These are phyloP conservation scores for Lactarius pseudohatsudake DNA, from an alignment of 768 basidiomycete species.

Conservation along the genomic window DNA sequence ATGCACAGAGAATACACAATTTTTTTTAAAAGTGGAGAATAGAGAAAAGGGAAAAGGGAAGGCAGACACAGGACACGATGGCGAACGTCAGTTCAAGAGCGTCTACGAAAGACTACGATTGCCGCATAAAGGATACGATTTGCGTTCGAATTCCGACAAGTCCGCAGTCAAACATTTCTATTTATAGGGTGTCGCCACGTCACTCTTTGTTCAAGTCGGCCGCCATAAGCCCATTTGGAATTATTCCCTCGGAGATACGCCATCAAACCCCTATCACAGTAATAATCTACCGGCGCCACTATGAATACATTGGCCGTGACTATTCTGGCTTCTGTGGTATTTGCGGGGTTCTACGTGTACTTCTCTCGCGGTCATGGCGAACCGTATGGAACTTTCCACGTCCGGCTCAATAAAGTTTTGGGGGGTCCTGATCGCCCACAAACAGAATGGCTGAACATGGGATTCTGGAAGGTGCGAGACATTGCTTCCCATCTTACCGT, in stretches of 20 bases:
- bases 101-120: no score
- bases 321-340: slow-evolving; percentile 6
- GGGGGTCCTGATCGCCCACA: slow-evolving; percentile 38
- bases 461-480: slow-evolving; percentile 58
- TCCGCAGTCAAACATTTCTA: no score
- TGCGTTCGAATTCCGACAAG: no score
- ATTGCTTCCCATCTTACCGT: neutral
- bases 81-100: no score
- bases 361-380: slow-evolving; percentile 34
- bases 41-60: no score
- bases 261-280: neutral
- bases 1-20: no score
- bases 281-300: neutral
- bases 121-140: no score
- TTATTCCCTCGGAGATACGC: neutral
- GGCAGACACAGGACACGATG: no score
- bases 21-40: no score
- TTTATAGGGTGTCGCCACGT: neutral
- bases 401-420: slow-evolving; percentile 48
- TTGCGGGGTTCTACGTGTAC: slow-evolving; percentile 1
- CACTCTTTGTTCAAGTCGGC: neutral
- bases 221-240: neutral
- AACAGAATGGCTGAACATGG: slow-evolving; percentile 75
- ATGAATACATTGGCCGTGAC: neutral
- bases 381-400: slow-evolving; percentile 61